Evolutionary conservation across 1,284 basidiomycete genomes (phyloP), one percentile per base, ranked within the genome.

Genomic region (Pterulicium gracile): DNA sequence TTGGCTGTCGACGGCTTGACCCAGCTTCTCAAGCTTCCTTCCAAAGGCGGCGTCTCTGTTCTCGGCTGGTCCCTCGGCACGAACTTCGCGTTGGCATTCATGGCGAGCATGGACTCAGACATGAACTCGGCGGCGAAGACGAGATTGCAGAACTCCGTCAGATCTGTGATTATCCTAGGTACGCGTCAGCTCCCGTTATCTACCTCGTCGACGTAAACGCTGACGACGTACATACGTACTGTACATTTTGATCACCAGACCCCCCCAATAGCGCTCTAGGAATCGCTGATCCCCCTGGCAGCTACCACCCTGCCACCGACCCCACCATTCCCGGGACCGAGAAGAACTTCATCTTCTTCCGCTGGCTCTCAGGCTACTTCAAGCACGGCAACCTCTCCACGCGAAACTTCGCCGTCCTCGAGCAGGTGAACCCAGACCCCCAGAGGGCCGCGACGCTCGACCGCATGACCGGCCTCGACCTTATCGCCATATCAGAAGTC

Each of bases 301-400:
- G 36, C 36, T 53, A 55, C 23, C 47, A 51, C 40, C 57, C 58
- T 2, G 41, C 56, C n/a, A 40, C 39, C 3, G 58, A 58, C 39
- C 32, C 44, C 13, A 39, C 47, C 2, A 45, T 55, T 17, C 52
- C 54, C 14, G 24, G 22, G 12, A 46, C 46, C 20, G 44, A 54
- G 3, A 52, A 51, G 24, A 48, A 47, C 23, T 23, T 45, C 4
- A 46, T 44, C 19, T 57, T 58, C 46, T 43, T 50, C 17, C 36
- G 41, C 2, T 59, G 57, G 56, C 50, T 56, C 0, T 50, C 55
- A 4, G 47, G 52, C 3, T 59, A 59, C 45, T 56, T 43, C 20
- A 17, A 43, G 17, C 20, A 22, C 23, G 42, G 42, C 4, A 19
- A 24, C 20, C 42, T 43, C 42, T 10, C 23, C 7, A 21, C 20